Base-by-base conservation (phyloP, 1,139 yeast genomes). In the Hemisphaericaspora xylofermentans region DNA sequence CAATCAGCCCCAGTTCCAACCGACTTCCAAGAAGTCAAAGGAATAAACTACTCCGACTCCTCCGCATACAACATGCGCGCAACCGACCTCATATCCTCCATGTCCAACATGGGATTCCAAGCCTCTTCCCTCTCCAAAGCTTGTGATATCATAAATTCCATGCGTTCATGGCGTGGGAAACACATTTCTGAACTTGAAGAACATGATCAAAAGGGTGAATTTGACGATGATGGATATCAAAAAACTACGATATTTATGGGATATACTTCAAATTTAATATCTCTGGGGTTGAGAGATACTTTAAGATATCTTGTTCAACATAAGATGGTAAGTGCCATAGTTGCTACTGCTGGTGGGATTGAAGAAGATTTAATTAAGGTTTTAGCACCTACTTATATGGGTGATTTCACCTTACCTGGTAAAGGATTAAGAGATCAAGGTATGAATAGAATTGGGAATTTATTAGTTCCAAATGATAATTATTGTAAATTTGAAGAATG, bases 91-190 rank as follows among this genome's bases (percentile, higher is more conserved):
- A 77, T 93, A 50, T 72, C 71, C 28, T 79, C 94, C 31, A 93
- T 94, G 98, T 79, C 72, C 53, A 82, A 81, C 35, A 93, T 93
- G 97, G 99, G 99, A n/a, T 94, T 93, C 73, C 99, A 93, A 67
- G 98, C 96, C 5, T 78, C 91, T 15, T 77, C 94, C 2, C 75
- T 93, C 34, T 83, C 89, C 22, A 74, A 81, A 52, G 97, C 97
- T 2, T 89, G 97, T 61, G 95, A 88, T 21, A 87, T 93, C 51
- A 88, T 93, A 47, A 80, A 91, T 57, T 81, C 86, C 40, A 94
- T 93, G 99, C 79, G 96, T 63, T 46, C 68, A 14, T 93, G 98
- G 98, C 80, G 91, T 63, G 98, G 98, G 43, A 78, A 77, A 49
- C 84, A 84, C 53, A 74, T 62, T 38, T 78, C 75, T 42, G 80